Conservation (phyloP, 495 filamentous ascomycete species). For the Aspergillus bertholletiae region DNA sequence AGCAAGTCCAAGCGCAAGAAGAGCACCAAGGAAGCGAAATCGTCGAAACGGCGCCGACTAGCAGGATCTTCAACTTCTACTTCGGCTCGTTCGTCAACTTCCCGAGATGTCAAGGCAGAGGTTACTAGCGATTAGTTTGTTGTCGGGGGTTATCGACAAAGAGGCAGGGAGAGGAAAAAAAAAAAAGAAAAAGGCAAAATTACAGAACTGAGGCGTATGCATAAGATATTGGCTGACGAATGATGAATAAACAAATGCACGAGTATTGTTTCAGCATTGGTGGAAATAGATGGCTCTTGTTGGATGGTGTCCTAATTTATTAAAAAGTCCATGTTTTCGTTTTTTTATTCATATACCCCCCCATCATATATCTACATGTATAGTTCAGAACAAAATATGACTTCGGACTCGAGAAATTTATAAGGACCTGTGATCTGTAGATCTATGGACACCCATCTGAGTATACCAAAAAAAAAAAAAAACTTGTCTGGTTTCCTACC, state of each 20-base stretch:
- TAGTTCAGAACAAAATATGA: background rate
- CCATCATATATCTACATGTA: background rate
- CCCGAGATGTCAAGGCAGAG: background rate
- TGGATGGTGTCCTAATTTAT: background rate
- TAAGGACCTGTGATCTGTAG: no score
- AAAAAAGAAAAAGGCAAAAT: no score
- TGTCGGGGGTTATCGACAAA: no score
- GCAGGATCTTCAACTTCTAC: background rate
- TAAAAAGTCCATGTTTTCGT: background rate
- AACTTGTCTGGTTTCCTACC: no score
- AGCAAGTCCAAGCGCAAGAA: background rate
- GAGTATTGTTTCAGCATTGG: background rate
- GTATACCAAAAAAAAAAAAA: no score
- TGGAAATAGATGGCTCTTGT: background rate
- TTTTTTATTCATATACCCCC: background rate
- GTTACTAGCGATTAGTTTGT: background rate
- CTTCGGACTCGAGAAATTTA: background rate
- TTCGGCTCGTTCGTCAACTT: background rate
- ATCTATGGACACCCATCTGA: no score
- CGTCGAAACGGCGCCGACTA: no score
- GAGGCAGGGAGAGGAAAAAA: background rate
- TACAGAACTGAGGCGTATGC: no score
- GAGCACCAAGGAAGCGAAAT: background rate
- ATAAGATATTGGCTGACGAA: background rate
- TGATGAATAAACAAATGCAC: background rate